Conservation (phyloP, 331 rosid species). For the Pyracantha coccinea region DNA sequence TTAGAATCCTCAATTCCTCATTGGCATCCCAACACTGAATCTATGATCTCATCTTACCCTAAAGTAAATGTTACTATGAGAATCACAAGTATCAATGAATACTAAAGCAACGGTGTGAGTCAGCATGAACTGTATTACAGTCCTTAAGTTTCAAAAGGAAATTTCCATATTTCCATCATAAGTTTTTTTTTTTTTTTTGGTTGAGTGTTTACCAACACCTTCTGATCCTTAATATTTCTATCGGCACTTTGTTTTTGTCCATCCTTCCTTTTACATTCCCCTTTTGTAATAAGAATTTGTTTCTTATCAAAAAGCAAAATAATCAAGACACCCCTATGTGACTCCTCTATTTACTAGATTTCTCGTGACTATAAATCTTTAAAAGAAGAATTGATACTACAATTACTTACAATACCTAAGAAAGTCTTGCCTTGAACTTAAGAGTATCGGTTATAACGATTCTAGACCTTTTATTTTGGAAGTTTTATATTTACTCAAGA, state of each 20-base stretch:
- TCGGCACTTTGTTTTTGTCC: background rate
- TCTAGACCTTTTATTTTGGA: too few species aligned
- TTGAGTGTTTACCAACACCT: too few species aligned
- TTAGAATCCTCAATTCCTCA: background rate
- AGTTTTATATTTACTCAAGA: background rate
- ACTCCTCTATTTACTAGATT: background rate
- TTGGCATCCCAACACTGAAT: background rate
- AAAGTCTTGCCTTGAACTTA: background rate
- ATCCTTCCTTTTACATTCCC: background rate
- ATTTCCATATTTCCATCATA: too few species aligned
- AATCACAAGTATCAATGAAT: background rate
- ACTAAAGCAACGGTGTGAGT: background rate
- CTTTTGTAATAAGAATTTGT: background rate
- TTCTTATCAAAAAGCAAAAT: background rate
- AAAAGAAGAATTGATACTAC: background rate
- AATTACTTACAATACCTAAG: background rate
- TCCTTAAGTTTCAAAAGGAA: too few species aligned
- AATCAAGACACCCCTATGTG: background rate
- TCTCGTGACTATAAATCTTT: background rate
- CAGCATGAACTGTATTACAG: too few species aligned
- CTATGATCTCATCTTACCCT: background rate
- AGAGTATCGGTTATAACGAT: too few species aligned
- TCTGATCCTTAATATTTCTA: background rate
- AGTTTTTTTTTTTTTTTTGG: too few species aligned
- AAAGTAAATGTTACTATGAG: too few species aligned